Evolutionary conservation across 2,329 filamentous ascomycete genomes (phyloP), one percentile per base, ranked within the genome.

Genomic region (Simplicillium aogashimaense): DNA sequence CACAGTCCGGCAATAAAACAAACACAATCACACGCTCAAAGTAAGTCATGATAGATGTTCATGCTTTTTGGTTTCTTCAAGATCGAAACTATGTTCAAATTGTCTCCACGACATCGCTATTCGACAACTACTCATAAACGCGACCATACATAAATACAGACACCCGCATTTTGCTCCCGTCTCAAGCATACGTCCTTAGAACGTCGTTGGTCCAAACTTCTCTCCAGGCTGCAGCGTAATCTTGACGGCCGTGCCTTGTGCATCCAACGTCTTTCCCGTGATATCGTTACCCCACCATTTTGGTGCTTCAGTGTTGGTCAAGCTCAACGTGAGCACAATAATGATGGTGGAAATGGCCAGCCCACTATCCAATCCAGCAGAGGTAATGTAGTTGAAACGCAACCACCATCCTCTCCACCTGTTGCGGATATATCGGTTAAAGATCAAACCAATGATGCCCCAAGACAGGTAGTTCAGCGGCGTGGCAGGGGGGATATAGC

Each of bases 301-400:
- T 0, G 69, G 65, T 43, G 72, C 57, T 1, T 54, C 39, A 7
- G 62, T 59, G 35, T 55, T 54, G 31, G 66, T 70, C 53, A 69
- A 53, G 32, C 59, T 59, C 36, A 72, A 57, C 18, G 63, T 57
- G 13, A 72, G 53, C 14, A 45, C 44, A 46, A 73, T 70, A 35
- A 76, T 66, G 20, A 76, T 50, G 34, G 77, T 67, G 12, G 67
- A 65, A 10, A 78, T 53, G 1, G 68, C 69, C 1, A 74, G 63
- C n/a, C 72, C 74, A 29, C 68, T 66, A 38, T 76, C 72, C 25
- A 78, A 58, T 2, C 67, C 71, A 0, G 72, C 73, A 8, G 72
- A 74, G 0, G 72, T 62, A 38, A 76, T 63, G 43, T 76, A 77
- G 58, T 77, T 78, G 59, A 74, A 77, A 45, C 49, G 46, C 48